phyloP scores from a whole-genome alignment of 1,284 basidiomycete genomes.

The Heterobasidion irregulare region DNA sequence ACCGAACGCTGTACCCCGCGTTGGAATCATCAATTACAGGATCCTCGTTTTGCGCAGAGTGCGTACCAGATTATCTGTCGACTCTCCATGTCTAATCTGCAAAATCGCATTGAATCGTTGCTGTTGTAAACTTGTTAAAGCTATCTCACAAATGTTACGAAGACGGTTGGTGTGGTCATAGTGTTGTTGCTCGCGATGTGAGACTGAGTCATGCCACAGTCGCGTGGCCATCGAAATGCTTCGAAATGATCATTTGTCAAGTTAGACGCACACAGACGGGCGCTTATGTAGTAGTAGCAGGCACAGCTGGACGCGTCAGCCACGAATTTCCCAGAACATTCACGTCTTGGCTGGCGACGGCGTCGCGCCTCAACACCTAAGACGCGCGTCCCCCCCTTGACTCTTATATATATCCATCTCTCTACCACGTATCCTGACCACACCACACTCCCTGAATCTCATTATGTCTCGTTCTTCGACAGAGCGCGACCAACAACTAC shows the following conservation, averaged over 20 bases:
- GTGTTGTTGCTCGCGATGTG: not conserved
- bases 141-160: constrained; percentile 19
- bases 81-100: constrained; percentile 76
- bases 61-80: constrained; percentile 57
- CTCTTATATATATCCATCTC: not conserved
- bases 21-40: too few relatives aligned
- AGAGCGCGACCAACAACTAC: constrained; percentile 44
- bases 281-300: not conserved
- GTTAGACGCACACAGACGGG: too few relatives aligned
- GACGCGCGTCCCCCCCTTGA: not conserved
- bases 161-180: constrained; percentile 14
- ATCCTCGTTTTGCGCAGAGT: not conserved
- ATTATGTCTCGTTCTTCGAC: constrained; percentile 21
- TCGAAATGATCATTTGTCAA: too few relatives aligned
- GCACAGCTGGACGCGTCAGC: not conserved
- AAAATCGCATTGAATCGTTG: not conserved
- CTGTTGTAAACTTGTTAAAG: not conserved
- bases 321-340: not conserved
- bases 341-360: constrained; percentile 9
- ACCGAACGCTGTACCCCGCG: constrained; percentile 30
- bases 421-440: constrained; percentile 8
- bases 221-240: too few relatives aligned
- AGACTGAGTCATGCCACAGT: not conserved
- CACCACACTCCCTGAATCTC: not conserved
- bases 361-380: constrained; percentile 11